Conservation (phyloP, 768 basidiomycete genomes). For the Trametes cingulata region DNA sequence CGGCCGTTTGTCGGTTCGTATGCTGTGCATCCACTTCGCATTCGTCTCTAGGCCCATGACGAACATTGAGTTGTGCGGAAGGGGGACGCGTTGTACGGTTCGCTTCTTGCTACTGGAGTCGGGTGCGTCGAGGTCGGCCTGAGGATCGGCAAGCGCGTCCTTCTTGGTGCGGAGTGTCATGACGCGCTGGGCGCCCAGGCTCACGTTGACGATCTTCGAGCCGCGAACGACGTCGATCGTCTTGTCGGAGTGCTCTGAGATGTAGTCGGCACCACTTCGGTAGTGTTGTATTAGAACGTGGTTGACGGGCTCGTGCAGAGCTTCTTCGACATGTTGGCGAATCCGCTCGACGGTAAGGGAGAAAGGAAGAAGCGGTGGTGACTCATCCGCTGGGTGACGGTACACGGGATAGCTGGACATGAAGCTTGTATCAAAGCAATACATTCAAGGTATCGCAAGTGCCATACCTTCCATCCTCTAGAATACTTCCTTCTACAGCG, state of each 20-base stretch:
- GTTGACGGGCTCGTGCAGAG: constrained; percentile 67
- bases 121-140: background rate
- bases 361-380: constrained; percentile 66
- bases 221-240: constrained; percentile 78
- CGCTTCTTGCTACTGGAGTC: constrained; percentile 8
- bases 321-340: constrained; percentile 59
- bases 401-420: constrained; percentile 68
- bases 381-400: constrained; percentile 80
- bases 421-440: constrained; percentile 12
- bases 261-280: constrained; percentile 77
- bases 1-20: constrained; percentile 75
- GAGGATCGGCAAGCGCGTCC: constrained; percentile 31
- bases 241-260: constrained; percentile 87
- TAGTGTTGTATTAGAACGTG: constrained; percentile 85
- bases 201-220: constrained; percentile 79
- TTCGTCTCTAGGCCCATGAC: constrained; percentile 77
- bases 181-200: constrained; percentile 71
- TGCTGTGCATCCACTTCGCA: constrained; percentile 71
- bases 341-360: constrained; percentile 69
- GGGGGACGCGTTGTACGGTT: constrained; percentile 58
- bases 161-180: constrained; percentile 77
- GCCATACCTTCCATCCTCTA: constrained; percentile 48
- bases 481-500: constrained; percentile 60
- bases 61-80: constrained; percentile 84
- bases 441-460: constrained; percentile 17